Conservation (phyloP, 345 rosid genomes). For the Moringa oleifera region DNA sequence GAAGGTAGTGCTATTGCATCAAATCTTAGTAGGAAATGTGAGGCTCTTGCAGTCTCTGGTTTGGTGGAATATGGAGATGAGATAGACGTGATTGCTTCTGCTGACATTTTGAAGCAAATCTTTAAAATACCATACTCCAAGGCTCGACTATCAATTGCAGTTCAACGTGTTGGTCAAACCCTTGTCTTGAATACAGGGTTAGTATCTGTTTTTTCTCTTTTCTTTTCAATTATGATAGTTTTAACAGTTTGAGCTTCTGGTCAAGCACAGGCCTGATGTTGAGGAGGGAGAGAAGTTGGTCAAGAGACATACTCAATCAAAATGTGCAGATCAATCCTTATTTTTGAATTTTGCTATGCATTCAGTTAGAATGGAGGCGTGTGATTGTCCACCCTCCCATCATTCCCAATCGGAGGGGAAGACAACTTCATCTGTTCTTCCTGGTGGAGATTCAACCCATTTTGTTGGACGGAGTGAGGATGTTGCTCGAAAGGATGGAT, state of each 20-base stretch:
- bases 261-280: constrained; percentile 66
- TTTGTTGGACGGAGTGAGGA: constrained; percentile 39
- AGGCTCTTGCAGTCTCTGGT: constrained; percentile 93
- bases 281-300: constrained; percentile 90
- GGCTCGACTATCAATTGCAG: constrained; percentile 87
- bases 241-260: constrained; percentile 6
- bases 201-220: constrained; percentile 17
- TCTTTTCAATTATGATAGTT: not conserved
- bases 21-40: constrained; percentile 68
- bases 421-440: constrained; percentile 55
- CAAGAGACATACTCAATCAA: constrained; percentile 73
- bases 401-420: constrained; percentile 38
- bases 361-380: constrained; percentile 95
- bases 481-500: constrained; percentile 34
- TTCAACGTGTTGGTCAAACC: constrained; percentile 87
- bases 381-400: constrained; percentile 87
- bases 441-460: constrained; percentile 38
- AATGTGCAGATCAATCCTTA: constrained; percentile 77
- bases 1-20: constrained; percentile 60
- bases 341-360: constrained; percentile 97
- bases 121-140: constrained; percentile 95
- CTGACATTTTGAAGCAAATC: constrained; percentile 89
- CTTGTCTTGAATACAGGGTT: constrained; percentile 87
- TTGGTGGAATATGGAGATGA: constrained; percentile 94
- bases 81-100: constrained; percentile 84